Base-by-base conservation (phyloP, 2,329 filamentous ascomycete genomes). In the Drechslera avenae region DNA sequence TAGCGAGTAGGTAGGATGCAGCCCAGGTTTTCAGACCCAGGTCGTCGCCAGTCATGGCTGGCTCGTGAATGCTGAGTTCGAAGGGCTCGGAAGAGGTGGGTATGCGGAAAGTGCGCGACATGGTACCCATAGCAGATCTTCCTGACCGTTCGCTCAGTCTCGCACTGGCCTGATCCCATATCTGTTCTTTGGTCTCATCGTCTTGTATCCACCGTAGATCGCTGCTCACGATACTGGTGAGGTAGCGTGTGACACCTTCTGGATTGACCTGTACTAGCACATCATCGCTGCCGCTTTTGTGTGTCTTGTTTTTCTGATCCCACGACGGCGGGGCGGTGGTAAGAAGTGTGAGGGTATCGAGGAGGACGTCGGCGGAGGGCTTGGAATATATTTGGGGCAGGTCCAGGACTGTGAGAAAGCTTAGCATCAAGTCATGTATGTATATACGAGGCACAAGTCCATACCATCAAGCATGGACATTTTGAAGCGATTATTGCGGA, bases 11-110 rank as follows among this genome's bases (percentile, higher is more conserved):
- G 67, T 91, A 95, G 0, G 91, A 93, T 0, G 91, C 93, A 0
- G 89, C 90, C 94, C 94, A 97, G 0, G 94, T 99, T 74, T 99
- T 97, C 71, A 95, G 81, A 1, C 94, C 94, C 14, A 97, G 79
- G 52, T 90, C 89, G 72, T 97, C 93, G 5, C 89, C 89, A 0
- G 90, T 96, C 48, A 97, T 79, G 1, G 91, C 86, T 1, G 94
- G 94, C 70, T 99, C 94, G 49, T 90, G 83, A 32, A 99, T 85
- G 30, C 82, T 81, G 42, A 99, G 78, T 37, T 86, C 81, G 41
- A 73, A 69, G 2, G 61, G 50, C 18, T 58, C 57, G n/a, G 67
- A 69, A 9, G 73, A 71, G 12, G 75, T 68, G 19, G 83, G 81
- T 34, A 89, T 83, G 6, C 64, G 73, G 69, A 89, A 89, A 9